These are phyloP conservation scores for Aspergillus fructus DNA, from an alignment of 2,329 filamentous ascomycete species.

Conservation along the genomic window DNA sequence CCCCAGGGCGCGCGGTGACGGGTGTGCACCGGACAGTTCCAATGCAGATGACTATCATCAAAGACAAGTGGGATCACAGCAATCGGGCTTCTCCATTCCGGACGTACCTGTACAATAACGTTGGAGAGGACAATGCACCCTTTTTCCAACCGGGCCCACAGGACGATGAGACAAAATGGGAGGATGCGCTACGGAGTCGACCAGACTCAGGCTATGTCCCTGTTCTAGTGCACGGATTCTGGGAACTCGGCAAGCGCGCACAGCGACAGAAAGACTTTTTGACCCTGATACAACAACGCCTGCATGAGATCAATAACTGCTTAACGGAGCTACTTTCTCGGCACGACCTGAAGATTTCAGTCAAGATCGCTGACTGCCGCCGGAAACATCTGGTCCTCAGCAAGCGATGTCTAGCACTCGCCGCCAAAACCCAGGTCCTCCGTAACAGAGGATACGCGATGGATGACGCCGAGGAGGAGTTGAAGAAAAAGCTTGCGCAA, in stretches of 20 bases:
- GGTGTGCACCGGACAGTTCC: slow-evolving; percentile 60
- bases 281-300: slow-evolving; percentile 55
- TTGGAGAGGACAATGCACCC: slow-evolving; percentile 58
- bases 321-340: slow-evolving; percentile 59
- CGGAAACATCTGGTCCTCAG: slow-evolving; percentile 60
- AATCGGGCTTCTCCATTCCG: slow-evolving; percentile 56
- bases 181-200: slow-evolving; percentile 61
- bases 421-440: slow-evolving; percentile 64
- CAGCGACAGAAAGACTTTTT: slow-evolving; percentile 58
- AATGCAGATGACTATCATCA: slow-evolving; percentile 61
- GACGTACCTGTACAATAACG: slow-evolving; percentile 64
- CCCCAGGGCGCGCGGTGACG: slow-evolving; percentile 44
- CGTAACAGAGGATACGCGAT: slow-evolving; percentile 65
- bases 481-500: slow-evolving; percentile 61
- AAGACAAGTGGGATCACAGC: slow-evolving; percentile 60
- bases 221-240: slow-evolving; percentile 60
- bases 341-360: slow-evolving; percentile 60
- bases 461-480: slow-evolving; percentile 62
- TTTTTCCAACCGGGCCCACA: slow-evolving; percentile 59
- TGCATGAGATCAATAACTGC: slow-evolving; percentile 66
- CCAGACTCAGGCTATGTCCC: slow-evolving; percentile 59
- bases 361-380: slow-evolving; percentile 58
- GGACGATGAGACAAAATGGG: slow-evolving; percentile 63
- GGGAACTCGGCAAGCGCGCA: slow-evolving; percentile 56
- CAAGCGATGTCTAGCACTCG: slow-evolving; percentile 60